Conservation (phyloP, 2,329 filamentous ascomycete genomes). For the Penicillium frequentans region DNA sequence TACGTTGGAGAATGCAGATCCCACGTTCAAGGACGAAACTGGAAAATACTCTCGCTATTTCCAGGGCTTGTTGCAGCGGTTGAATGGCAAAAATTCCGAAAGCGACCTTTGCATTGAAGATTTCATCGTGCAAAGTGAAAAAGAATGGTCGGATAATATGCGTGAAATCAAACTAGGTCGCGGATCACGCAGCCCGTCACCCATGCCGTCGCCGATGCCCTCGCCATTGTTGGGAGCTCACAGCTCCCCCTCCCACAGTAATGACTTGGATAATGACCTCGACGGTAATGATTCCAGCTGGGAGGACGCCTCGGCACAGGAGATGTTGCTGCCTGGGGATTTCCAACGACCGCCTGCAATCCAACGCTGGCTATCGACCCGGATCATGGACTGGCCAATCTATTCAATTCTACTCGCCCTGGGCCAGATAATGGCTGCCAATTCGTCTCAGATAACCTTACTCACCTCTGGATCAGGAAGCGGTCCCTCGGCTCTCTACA, state of each 20-base stretch:
- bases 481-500: conserved; percentile 59
- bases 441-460: conserved; percentile 64
- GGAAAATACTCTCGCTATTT: conserved; percentile 62
- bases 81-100: conserved; percentile 60
- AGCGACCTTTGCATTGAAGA: conserved; percentile 63
- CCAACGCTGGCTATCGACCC: conserved; percentile 55
- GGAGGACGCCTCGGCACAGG: conserved; percentile 49
- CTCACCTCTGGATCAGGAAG: conserved; percentile 65
- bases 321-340: conserved; percentile 57
- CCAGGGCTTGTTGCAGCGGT: conserved; percentile 54
- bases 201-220: conserved; percentile 20
- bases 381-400: conserved; percentile 63
- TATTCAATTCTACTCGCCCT: conserved; percentile 63
- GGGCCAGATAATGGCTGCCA: conserved; percentile 63
- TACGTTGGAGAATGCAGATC: conserved; percentile 65
- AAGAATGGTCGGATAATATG: conserved; percentile 64
- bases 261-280: conserved; percentile 34
- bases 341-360: conserved; percentile 59
- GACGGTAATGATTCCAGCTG: conserved; percentile 55
- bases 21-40: conserved; percentile 65
- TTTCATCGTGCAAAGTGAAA: conserved; percentile 65
- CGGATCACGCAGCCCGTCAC: conserved; percentile 34
- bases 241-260: conserved; percentile 38
- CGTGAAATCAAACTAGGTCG: conserved; percentile 59
- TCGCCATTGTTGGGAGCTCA: conserved; percentile 33